These are phyloP conservation scores for Talaromyces sp. DNA, from an alignment of 2,329 filamentous ascomycete genomes.

Conservation along the genomic window DNA sequence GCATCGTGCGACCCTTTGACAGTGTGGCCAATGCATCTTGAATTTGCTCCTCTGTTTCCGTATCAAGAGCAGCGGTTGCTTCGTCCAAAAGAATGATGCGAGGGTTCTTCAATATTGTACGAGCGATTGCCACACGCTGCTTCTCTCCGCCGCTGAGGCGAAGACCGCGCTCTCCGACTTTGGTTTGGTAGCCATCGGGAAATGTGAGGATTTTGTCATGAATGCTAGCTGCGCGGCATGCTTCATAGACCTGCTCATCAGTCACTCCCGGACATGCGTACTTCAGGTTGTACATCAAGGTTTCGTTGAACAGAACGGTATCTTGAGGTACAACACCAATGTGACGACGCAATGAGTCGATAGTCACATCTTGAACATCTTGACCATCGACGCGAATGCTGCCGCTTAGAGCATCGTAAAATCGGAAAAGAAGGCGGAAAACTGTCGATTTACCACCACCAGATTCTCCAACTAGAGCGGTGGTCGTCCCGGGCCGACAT, in stretches of 20 bases:
- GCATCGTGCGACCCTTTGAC: slow-evolving; percentile 80
- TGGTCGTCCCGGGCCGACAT: slow-evolving; percentile 85
- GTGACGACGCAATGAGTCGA: slow-evolving; percentile 84
- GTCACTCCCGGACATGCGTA: slow-evolving; percentile 81
- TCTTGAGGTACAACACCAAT: slow-evolving; percentile 98
- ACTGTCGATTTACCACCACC: slow-evolving; percentile 96
- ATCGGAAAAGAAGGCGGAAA: slow-evolving; percentile 92
- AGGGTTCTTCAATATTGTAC: slow-evolving; percentile 88
- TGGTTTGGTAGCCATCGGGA: slow-evolving; percentile 82
- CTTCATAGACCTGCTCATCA: slow-evolving; percentile 75
- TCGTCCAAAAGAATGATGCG: slow-evolving; percentile 91
- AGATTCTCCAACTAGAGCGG: slow-evolving; percentile 92
- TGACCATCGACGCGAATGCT: slow-evolving; percentile 79
- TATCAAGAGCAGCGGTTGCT: slow-evolving; percentile 86
- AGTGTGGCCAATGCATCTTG: slow-evolving; percentile 80
- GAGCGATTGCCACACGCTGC: slow-evolving; percentile 87
- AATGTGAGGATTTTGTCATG: slow-evolving; percentile 89
- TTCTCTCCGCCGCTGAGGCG: slow-evolving; percentile 88
- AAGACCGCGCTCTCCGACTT: slow-evolving; percentile 85
- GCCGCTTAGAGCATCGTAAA: slow-evolving; percentile 82
- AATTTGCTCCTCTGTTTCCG: slow-evolving; percentile 89
- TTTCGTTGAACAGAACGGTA: slow-evolving; percentile 91
- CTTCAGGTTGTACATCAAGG: slow-evolving; percentile 88
- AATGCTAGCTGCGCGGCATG: slow-evolving; percentile 82
- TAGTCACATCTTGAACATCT: slow-evolving; percentile 81